Evolutionary conservation across 2,329 filamentous ascomycete species (phyloP).

Genomic region (Paracoccidioides brasiliensis): DNA sequence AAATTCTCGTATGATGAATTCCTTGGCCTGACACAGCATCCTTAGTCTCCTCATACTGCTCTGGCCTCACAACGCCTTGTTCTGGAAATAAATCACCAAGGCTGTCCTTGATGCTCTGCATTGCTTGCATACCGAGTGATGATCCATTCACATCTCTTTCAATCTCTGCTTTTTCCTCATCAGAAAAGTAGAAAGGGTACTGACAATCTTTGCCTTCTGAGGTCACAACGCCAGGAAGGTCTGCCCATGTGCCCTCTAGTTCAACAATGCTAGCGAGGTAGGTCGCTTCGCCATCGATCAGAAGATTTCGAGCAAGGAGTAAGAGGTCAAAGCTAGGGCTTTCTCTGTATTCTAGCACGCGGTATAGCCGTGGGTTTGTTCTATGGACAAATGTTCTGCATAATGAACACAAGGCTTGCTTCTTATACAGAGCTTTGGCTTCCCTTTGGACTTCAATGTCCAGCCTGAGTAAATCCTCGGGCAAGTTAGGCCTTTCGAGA

Average conservation of each 20-base stretch:
- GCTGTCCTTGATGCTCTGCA: not conserved
- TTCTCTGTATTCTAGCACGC: conserved; percentile 21
- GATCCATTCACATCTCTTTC: not conserved
- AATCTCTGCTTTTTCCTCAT: not conserved
- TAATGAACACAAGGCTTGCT: conserved; percentile 18
- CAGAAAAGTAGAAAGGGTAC: not conserved
- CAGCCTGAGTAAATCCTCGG: conserved; percentile 13
- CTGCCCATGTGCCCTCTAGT: conserved; percentile 16
- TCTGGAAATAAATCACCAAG: not conserved
- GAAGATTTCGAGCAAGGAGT: conserved; percentile 20
- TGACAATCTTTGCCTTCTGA: not conserved
- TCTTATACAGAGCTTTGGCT: conserved; percentile 16
- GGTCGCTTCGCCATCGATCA: conserved; percentile 23
- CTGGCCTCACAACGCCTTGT: not conserved
- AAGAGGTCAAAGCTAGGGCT: conserved; percentile 18
- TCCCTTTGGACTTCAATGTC: conserved; percentile 13
- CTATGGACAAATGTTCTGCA: conserved; percentile 18
- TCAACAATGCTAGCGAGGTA: conserved; percentile 15
- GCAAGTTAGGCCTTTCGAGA: conserved; percentile 15
- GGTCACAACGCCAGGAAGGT: conserved; percentile 11
- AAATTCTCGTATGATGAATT: conserved; percentile 4
- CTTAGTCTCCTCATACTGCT: conserved; percentile 8
- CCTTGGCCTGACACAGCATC: conserved; percentile 4
- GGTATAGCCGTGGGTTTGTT: conserved; percentile 16
- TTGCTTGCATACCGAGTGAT: not conserved